Conservation (phyloP, 169 alveolate genomes). For the Eimeria acervulina region DNA sequence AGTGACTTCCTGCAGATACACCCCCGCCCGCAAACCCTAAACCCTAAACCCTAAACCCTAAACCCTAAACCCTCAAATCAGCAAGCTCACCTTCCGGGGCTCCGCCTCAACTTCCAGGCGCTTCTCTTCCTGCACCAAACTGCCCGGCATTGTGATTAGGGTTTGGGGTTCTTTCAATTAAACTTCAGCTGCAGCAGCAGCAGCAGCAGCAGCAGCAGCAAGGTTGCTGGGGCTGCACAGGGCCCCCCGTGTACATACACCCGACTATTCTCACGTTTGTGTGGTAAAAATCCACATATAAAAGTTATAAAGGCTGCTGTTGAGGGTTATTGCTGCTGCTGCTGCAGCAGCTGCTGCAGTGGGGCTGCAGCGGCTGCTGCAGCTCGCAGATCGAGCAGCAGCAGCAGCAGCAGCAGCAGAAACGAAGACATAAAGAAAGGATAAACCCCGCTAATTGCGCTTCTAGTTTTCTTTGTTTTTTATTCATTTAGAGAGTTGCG, state of each 20-base stretch:
- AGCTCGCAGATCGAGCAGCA: neutral
- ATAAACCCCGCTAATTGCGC: neutral
- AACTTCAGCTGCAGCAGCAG: slow-evolving; percentile 9
- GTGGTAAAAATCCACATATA: neutral
- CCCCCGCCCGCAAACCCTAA: slow-evolving; percentile 27
- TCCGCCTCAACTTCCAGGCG: slow-evolving; percentile 45
- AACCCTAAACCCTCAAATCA: neutral
- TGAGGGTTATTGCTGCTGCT: neutral
- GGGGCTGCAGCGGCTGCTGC: slow-evolving; percentile 49
- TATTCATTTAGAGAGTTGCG: neutral
- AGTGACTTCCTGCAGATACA: neutral
- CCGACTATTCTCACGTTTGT: neutral
- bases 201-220: neutral
- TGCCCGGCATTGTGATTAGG: slow-evolving; percentile 41
- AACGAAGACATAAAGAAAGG: too few species aligned
- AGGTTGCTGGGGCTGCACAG: slow-evolving; percentile 4
- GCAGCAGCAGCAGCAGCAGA: slow-evolving; percentile 46
- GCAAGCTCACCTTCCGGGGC: slow-evolving; percentile 4
- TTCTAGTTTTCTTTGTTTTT: neutral
- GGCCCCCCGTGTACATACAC: neutral
- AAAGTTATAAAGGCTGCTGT: neutral
- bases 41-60: slow-evolving; percentile 50
- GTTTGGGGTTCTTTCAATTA: neutral
- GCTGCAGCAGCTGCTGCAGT: slow-evolving; percentile 21
- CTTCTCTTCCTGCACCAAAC: slow-evolving; percentile 58